Evolutionary conservation across 805 yeast species (phyloP), one percentile per base, ranked within the genome.

Genomic region (Pichia occidentalis): DNA sequence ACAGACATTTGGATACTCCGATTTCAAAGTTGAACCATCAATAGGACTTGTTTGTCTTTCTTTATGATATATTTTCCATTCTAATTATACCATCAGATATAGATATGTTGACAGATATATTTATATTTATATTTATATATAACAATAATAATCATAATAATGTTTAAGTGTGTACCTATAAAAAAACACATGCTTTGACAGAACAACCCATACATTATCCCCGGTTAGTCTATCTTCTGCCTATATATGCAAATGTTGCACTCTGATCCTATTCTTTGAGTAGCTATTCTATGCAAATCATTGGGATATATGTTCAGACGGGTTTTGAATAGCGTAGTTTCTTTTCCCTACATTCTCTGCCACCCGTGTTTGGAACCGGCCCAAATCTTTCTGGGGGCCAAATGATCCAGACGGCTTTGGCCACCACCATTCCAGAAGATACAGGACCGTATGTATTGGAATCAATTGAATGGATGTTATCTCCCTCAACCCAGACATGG

Each of bases 401-500:
- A 31, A 87, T 58, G 1, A 88, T 67, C 31, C 62, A 59, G 1
- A 73, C 64, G 1, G 82, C 95, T 51, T 76, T 82, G 1, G 96
- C 97, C 9, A 84, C 52, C 17, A 87, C 78, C 41, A 90, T 61
- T 0, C 90, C 95, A 26, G 77, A 71, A 12, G 95, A 80, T 1
- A 90, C 71, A 0, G 97, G 95, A 0, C 97, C 97, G 63, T 84
- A 90, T 7, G 70, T 73, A 57, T 87, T 88, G 36, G 90, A 79
- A 60, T 90, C 97, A 2, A 87, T 64, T 1, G 95, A 80, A 51
- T 81, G 90, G 12, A 74, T 59, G 54, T 85, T 87, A 57, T 90
- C 97, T 6, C 97, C 97, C 57, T 90, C 97, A 0, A 87, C 87
- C 97, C 97, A 90, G 6, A 85, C 49, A 54, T 90, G 97, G 51